Percentiles rank a stretch among this genome's conserved stretches.
Evolutionary conservation across 73 alveolate species (phyloP).

Genomic region (Paramecium biaurelia): DNA sequence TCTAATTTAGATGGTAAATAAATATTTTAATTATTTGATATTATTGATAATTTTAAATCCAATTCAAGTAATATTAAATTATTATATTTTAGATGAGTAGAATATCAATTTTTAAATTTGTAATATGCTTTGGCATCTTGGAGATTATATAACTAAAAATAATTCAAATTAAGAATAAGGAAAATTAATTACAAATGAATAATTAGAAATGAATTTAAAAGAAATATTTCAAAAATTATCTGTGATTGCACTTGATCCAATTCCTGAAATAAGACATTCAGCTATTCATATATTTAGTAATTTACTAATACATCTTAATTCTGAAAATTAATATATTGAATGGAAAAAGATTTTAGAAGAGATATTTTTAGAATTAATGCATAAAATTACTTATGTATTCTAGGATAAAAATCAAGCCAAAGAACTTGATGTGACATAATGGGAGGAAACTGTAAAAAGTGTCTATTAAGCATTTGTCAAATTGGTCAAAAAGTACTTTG

Average conservation of each 20-base stretch:
- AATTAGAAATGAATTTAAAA: not conserved
- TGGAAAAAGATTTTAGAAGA: constrained; percentile 36
- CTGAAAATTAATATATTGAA: not conserved
- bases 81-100: not conserved
- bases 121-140: constrained; percentile 47
- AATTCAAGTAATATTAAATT: constrained; percentile 3
- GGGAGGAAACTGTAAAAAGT: constrained; percentile 52
- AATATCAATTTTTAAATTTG: constrained; percentile 44
- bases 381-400: not conserved
- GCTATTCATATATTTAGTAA: constrained; percentile 36
- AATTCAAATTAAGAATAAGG: not conserved
- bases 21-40: constrained; percentile 22
- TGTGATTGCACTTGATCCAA: not conserved
- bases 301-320: constrained; percentile 11
- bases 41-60: constrained; percentile 36
- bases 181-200: not conserved
- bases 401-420: constrained; percentile 23
- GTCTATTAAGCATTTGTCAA: constrained; percentile 22
- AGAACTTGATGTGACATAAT: not conserved
- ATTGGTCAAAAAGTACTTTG: not conserved
- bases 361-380: constrained; percentile 29
- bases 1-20: not conserved
- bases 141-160: constrained; percentile 35
- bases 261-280: constrained; percentile 46
- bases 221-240: constrained; percentile 15